Percentiles rank a stretch among this genome's conserved stretches.
Conservation (phyloP, 805 yeast genomes). For the Candida arabinofermentans region DNA sequence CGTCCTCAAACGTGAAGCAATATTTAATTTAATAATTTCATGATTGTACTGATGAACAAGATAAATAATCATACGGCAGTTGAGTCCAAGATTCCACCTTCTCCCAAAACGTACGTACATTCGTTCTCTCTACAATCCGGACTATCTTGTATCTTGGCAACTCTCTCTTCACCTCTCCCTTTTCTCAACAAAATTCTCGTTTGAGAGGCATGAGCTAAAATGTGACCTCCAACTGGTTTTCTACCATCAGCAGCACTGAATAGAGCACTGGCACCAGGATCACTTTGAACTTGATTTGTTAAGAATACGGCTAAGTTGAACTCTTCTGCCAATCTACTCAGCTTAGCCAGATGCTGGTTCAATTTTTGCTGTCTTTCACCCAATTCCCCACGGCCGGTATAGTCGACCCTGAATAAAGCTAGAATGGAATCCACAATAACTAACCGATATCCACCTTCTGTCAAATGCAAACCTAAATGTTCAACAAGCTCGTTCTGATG, state of each 20-base stretch:
- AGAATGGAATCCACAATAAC: slow-evolving; percentile 68
- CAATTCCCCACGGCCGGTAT: slow-evolving; percentile 73
- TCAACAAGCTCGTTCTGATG: slow-evolving; percentile 74
- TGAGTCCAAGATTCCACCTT: slow-evolving; percentile 26
- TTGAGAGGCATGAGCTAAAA: slow-evolving; percentile 77
- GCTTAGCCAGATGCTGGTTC: slow-evolving; percentile 49
- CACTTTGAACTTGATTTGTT: slow-evolving; percentile 78
- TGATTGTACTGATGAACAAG: no score
- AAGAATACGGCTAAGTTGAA: slow-evolving; percentile 73
- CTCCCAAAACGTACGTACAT: slow-evolving; percentile 68
- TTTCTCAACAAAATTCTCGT: slow-evolving; percentile 68
- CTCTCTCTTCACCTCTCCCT: slow-evolving; percentile 77
- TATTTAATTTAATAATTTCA: no score
- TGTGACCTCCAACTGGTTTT: slow-evolving; percentile 83
- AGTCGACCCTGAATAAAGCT: slow-evolving; percentile 78
- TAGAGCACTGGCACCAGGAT: slow-evolving; percentile 76
- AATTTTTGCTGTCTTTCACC: slow-evolving; percentile 71
- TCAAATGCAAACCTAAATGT: slow-evolving; percentile 60
- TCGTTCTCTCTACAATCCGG: slow-evolving; percentile 82
- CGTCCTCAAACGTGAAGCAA: not conserved
- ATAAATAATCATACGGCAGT: not conserved
- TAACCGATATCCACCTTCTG: slow-evolving; percentile 62
- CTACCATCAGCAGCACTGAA: slow-evolving; percentile 82
- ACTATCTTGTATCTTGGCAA: slow-evolving; percentile 74
- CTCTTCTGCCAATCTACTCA: slow-evolving; percentile 67